Evolutionary conservation across 2,329 filamentous ascomycete genomes (phyloP).

Genomic region (Penicillium sp.): DNA sequence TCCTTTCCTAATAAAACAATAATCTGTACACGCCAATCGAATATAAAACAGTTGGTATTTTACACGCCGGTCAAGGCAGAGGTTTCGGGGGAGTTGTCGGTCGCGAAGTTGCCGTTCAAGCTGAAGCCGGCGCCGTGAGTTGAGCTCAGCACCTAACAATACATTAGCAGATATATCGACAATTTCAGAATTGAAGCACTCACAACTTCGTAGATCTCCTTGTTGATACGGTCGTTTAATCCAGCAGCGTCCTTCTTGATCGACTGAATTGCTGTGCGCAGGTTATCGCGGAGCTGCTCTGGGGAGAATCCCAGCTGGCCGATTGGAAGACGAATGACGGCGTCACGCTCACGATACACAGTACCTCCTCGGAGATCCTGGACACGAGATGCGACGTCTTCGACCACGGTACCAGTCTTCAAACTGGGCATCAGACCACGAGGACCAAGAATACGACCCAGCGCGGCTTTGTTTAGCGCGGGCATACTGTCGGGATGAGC

Average conservation of each 20-base stretch:
- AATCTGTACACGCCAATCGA: conserved; percentile 36
- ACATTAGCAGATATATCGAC: not conserved
- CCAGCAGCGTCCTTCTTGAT: conserved; percentile 71
- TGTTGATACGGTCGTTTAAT: conserved; percentile 60
- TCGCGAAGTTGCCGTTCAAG: conserved; percentile 71
- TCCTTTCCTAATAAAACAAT: conserved; percentile 40
- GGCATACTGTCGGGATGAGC: conserved; percentile 74
- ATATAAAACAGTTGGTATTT: conserved; percentile 46
- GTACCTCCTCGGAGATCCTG: conserved; percentile 76
- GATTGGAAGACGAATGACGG: conserved; percentile 81
- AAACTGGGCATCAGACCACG: conserved; percentile 85
- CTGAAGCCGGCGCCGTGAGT: conserved; percentile 83
- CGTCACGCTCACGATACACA: conserved; percentile 79
- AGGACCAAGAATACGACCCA: conserved; percentile 80
- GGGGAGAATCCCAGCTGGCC: conserved; percentile 87
- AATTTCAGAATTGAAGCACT: conserved; percentile 23
- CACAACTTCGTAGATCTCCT: conserved; percentile 68
- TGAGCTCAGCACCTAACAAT: conserved; percentile 69
- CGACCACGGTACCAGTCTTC: conserved; percentile 84
- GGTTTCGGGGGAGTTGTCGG: conserved; percentile 54
- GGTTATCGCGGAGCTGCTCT: conserved; percentile 76
- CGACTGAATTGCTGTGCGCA: conserved; percentile 68
- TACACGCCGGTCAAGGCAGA: conserved; percentile 43
- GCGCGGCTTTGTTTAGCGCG: conserved; percentile 71
- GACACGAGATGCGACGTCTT: conserved; percentile 68